A percentile compares a stretch with the other conserved stretches of the same genome.
phyloP scores from a whole-genome alignment of 2,329 filamentous ascomycete species.

The Sordariomycetes sp. region DNA sequence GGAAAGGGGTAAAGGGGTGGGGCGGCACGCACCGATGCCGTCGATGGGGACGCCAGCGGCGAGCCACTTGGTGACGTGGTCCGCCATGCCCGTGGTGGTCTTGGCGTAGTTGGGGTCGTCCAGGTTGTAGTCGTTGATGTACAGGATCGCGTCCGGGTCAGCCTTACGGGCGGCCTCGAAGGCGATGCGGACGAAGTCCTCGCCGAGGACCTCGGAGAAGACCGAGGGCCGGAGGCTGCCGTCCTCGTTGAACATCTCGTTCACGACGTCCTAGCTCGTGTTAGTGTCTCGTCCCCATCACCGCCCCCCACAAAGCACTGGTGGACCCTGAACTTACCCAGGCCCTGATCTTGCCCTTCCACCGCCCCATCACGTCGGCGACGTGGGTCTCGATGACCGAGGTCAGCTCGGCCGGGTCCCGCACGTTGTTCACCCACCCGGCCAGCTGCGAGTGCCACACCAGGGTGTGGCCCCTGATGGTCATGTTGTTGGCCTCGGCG shows the following conservation, averaged over 20 bases:
- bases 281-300: not conserved
- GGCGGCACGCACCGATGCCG: slow-evolving; percentile 34
- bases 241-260: slow-evolving; percentile 54
- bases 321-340: slow-evolving; percentile 21
- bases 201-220: slow-evolving; percentile 58
- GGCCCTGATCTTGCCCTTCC: slow-evolving; percentile 51
- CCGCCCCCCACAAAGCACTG: not conserved
- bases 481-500: slow-evolving; percentile 42
- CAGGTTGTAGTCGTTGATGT: slow-evolving; percentile 68
- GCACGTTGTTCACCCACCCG: slow-evolving; percentile 47
- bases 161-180: slow-evolving; percentile 57
- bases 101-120: slow-evolving; percentile 51
- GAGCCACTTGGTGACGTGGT: slow-evolving; percentile 53
- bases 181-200: slow-evolving; percentile 59
- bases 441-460: slow-evolving; percentile 54
- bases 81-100: slow-evolving; percentile 37
- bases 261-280: slow-evolving; percentile 40
- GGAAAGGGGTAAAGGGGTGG: not conserved
- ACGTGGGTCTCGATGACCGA: slow-evolving; percentile 50
- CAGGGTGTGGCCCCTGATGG: slow-evolving; percentile 55
- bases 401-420: slow-evolving; percentile 38
- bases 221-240: slow-evolving; percentile 48
- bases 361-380: slow-evolving; percentile 43
- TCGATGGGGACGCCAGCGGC: slow-evolving; percentile 53
- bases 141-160: slow-evolving; percentile 58